Percentiles rank a stretch among this genome's conserved stretches.
phyloP scores from a whole-genome alignment of 2,329 filamentous ascomycete genomes.

The Sclerotinia trifoliorum region DNA sequence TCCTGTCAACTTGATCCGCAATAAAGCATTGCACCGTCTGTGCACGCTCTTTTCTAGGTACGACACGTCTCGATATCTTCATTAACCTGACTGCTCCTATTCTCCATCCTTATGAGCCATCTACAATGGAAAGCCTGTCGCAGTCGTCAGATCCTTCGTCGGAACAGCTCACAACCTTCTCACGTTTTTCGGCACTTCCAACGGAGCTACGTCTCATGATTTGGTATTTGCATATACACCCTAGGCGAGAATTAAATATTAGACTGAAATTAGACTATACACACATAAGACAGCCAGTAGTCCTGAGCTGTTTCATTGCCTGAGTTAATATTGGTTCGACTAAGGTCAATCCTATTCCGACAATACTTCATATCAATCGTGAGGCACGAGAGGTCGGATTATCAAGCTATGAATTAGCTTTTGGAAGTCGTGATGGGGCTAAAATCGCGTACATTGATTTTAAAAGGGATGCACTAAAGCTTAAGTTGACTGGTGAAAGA shows the following conservation, averaged over 20 bases:
- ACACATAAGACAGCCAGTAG: not conserved
- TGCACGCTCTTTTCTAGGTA: not conserved
- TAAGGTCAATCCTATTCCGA: conserved; percentile 24
- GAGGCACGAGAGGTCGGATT: conserved; percentile 30
- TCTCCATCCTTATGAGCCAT: not conserved
- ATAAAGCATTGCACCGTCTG: not conserved
- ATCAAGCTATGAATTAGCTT: conserved; percentile 27
- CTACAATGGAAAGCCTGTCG: not conserved
- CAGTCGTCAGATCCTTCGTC: not conserved
- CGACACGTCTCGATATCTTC: not conserved
- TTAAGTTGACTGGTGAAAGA: conserved; percentile 23
- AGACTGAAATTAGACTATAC: not conserved
- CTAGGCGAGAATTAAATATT: not conserved
- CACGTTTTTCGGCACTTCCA: conserved; percentile 29
- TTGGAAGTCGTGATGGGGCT: conserved; percentile 22
- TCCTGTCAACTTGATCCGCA: too few relatives aligned
- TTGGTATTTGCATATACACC: conserved; percentile 20
- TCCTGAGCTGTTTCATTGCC: not conserved
- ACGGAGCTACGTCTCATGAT: conserved; percentile 34
- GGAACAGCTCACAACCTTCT: conserved; percentile 23
- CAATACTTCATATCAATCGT: conserved; percentile 28
- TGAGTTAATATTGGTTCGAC: not conserved
- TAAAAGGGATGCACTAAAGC: conserved; percentile 26
- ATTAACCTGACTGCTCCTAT: too few relatives aligned
- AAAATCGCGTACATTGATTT: conserved; percentile 32